Evolutionary conservation across 495 filamentous ascomycete species (phyloP).

Genomic region (Lophiotrema nucula): DNA sequence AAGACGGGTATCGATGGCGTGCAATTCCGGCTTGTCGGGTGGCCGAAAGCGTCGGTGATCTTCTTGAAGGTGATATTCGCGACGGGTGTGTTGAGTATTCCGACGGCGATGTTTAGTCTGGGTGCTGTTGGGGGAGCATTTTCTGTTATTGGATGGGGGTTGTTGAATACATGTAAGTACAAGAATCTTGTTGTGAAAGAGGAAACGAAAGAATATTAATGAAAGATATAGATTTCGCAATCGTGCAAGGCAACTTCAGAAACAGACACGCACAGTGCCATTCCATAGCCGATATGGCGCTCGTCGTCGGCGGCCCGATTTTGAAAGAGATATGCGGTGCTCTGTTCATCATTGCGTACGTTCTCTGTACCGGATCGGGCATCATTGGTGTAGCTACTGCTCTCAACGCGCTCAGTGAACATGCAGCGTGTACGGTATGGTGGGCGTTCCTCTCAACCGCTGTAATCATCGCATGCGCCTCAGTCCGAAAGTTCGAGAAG

Average conservation of each 20-base stretch:
- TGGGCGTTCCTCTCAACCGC: slow-evolving; percentile 65
- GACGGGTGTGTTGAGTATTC: slow-evolving; percentile 35
- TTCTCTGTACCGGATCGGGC: slow-evolving; percentile 75
- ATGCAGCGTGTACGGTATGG: slow-evolving; percentile 66
- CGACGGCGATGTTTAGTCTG: slow-evolving; percentile 44
- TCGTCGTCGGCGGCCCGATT: slow-evolving; percentile 60
- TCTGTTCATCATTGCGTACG: slow-evolving; percentile 64
- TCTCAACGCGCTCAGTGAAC: slow-evolving; percentile 62
- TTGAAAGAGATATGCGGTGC: slow-evolving; percentile 64
- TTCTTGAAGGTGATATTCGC: slow-evolving; percentile 50
- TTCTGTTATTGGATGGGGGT: slow-evolving; percentile 46
- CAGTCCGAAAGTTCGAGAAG: slow-evolving; percentile 63
- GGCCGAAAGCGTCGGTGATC: slow-evolving; percentile 56
- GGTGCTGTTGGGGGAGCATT: slow-evolving; percentile 46
- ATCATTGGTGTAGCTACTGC: slow-evolving; percentile 70
- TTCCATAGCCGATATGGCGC: slow-evolving; percentile 69
- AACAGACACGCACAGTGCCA: slow-evolving; percentile 64
- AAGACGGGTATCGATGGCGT: slow-evolving; percentile 51
- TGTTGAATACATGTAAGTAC: slow-evolving; percentile 43
- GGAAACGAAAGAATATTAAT: no score
- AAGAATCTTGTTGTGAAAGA: no score
- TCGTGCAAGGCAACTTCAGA: slow-evolving; percentile 65
- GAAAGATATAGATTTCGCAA: slow-evolving; percentile 35
- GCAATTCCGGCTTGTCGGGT: slow-evolving; percentile 58
- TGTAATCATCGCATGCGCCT: slow-evolving; percentile 60